Conservation (phyloP, 73 alveolate species). For the Effrenium voratum region DNA sequence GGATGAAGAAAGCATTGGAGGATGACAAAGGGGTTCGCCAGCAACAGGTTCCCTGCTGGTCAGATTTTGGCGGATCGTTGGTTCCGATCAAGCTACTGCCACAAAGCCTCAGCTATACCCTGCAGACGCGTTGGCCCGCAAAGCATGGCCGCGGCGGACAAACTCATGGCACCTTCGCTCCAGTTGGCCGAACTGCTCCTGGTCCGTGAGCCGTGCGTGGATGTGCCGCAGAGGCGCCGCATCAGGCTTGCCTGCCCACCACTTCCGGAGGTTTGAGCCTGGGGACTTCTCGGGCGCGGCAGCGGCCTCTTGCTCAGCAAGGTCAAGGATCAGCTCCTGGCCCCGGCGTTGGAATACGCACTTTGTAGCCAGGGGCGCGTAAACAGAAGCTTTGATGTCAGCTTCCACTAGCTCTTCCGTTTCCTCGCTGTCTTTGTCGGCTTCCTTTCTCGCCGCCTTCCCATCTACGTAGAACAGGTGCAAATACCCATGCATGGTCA, state of each 20-base stretch:
- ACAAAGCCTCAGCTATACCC: no score
- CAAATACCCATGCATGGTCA: constrained; percentile 78
- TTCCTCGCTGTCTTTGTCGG: neutral
- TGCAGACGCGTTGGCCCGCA: constrained; percentile 59
- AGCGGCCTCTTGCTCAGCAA: constrained; percentile 19
- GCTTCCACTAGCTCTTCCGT: constrained; percentile 58
- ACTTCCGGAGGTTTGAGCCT: neutral
- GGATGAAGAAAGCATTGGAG: no score
- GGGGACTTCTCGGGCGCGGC: constrained; percentile 2
- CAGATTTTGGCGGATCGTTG: no score
- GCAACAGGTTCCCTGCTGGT: no score
- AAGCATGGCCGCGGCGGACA: constrained; percentile 69
- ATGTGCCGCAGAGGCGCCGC: constrained; percentile 42
- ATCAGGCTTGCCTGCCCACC: neutral
- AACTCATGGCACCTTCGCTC: constrained; percentile 73
- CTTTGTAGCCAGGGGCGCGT: constrained; percentile 88
- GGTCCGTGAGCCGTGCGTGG: constrained; percentile 39
- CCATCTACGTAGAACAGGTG: constrained; percentile 56
- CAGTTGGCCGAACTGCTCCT: constrained; percentile 51
- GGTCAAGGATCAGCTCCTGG: constrained; percentile 19
- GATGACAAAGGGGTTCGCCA: no score
- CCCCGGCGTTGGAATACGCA: constrained; percentile 79
- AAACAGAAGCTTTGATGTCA: constrained; percentile 69
- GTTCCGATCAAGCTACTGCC: no score
- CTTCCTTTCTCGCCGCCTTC: constrained; percentile 32